Conservation (phyloP, 768 basidiomycete genomes). For the Mrakia gelida region DNA sequence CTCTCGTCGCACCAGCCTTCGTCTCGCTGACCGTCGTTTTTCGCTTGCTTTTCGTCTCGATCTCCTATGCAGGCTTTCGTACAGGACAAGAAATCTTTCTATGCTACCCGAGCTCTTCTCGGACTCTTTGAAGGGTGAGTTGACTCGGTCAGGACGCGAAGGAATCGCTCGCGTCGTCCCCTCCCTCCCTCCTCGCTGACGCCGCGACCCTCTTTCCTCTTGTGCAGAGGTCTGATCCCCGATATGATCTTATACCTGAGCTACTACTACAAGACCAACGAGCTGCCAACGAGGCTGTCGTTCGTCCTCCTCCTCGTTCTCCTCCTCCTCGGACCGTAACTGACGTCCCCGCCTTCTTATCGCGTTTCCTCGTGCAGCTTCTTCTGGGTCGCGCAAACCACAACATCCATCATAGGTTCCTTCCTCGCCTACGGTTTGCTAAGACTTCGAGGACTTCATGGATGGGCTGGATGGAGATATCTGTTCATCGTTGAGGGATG, state of each 20-base stretch:
- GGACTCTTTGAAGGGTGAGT: slow-evolving; percentile 33
- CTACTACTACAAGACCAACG: slow-evolving; percentile 38
- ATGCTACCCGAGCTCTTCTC: slow-evolving; percentile 33
- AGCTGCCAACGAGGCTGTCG: slow-evolving; percentile 47
- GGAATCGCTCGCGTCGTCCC: too few species aligned
- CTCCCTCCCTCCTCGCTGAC: not conserved
- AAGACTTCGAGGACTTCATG: slow-evolving; percentile 27
- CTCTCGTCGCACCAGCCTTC: too few species aligned
- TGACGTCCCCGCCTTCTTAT: slow-evolving; percentile 32
- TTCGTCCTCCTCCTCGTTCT: slow-evolving; percentile 38
- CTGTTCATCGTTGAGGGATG: slow-evolving; percentile 45
- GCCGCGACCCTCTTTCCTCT: not conserved
- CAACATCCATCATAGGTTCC: not conserved
- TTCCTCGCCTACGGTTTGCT: slow-evolving; percentile 25
- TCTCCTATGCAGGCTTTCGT: not conserved
- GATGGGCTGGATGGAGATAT: slow-evolving; percentile 33
- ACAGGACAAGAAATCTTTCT: slow-evolving; percentile 25
- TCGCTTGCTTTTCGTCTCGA: not conserved
- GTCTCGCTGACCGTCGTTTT: not conserved
- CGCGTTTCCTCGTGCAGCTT: slow-evolving; percentile 24
- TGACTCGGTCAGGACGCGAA: not conserved
- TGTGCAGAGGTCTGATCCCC: slow-evolving; percentile 31
- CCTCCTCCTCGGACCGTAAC: slow-evolving; percentile 42
- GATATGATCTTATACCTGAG: slow-evolving; percentile 36
- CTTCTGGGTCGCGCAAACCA: not conserved